Base-by-base conservation (phyloP, 805 yeast genomes). In the Starmerella khaoyaiensis region DNA sequence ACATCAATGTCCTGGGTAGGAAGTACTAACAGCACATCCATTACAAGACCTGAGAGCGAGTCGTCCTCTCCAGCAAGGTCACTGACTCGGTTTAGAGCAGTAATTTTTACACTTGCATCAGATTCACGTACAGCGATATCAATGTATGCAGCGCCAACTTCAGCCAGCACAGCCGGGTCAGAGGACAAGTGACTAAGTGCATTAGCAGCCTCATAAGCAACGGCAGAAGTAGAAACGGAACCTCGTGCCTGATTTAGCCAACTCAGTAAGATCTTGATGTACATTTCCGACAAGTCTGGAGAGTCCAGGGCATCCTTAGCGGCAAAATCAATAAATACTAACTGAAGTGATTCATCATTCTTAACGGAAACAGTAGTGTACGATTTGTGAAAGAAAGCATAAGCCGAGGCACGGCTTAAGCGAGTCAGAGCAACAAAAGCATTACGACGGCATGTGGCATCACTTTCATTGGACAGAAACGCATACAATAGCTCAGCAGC, bases 91-190 rank as follows among this genome's bases (percentile, higher is more conserved):
- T 83, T 90, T 54, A 90, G 68, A 16, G 93, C 90, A 53, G 87
- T 86, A 47, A 90, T 70, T 61, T 93, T 93, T 51, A 87, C 86
- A 54, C 86, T 90, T 63, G 81, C 86, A 60, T 90, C 97, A n/a
- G 94, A 69, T 56, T 84, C 97, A 55, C 79, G 81, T 49, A 77
- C 76, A 23, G 95, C 93, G 50, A 90, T 68, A 41, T 82, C 94
- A 44, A 87, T 75, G 53, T 83, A 79, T 58, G 83, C 83, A 39
- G 74, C 60, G 27, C 94, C 97, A 12, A 94, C 90, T 44, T 76
- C 71, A 37, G 74, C 64, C 39, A 87, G 69, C 15, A 79, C 74
- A 15, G 71, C 62, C 19, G 86, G 78, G 37, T 76, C 72, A 37
- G 64, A 58, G 19, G 72, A 60, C 41, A 71, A 55, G 10, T 71